phyloP scores from a whole-genome alignment of 495 filamentous ascomycete species.

The Halenospora varia region DNA sequence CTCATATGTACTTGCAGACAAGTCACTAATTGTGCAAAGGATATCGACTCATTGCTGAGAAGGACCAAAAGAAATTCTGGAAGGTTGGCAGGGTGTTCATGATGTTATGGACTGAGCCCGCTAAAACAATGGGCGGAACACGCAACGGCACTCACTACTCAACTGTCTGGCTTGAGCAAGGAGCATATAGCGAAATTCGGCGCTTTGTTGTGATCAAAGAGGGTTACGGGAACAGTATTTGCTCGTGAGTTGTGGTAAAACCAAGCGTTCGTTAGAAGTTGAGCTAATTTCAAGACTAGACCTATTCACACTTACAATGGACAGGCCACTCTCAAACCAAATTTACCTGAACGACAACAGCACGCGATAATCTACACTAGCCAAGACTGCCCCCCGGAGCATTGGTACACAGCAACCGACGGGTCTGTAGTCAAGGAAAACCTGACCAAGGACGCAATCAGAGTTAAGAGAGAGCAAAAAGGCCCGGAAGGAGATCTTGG shows the following conservation, averaged over 20 bases:
- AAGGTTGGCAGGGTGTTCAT: constrained; percentile 18
- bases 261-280: too few relatives aligned
- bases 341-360: constrained; percentile 6
- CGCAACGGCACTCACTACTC: constrained; percentile 6
- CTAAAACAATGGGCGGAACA: not conserved
- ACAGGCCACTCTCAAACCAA: constrained; percentile 15
- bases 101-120: constrained; percentile 19
- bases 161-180: not conserved
- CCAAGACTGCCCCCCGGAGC: not conserved
- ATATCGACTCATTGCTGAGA: not conserved
- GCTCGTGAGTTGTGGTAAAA: constrained; percentile 9
- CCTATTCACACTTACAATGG: constrained; percentile 15
- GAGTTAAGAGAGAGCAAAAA: constrained; percentile 6
- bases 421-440: constrained; percentile 1
- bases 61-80: constrained; percentile 5
- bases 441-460: constrained; percentile 12
- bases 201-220: constrained; percentile 16
- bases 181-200: constrained; percentile 14
- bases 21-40: not conserved
- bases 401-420: not conserved
- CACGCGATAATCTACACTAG: constrained; percentile 21
- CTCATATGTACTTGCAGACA: not conserved
- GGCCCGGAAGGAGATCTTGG: constrained; percentile 4
- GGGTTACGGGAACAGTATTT: constrained; percentile 7
- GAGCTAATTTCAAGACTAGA: not conserved